Conservation (phyloP, 2,329 filamentous ascomycete genomes). For the Daldinia sp. region DNA sequence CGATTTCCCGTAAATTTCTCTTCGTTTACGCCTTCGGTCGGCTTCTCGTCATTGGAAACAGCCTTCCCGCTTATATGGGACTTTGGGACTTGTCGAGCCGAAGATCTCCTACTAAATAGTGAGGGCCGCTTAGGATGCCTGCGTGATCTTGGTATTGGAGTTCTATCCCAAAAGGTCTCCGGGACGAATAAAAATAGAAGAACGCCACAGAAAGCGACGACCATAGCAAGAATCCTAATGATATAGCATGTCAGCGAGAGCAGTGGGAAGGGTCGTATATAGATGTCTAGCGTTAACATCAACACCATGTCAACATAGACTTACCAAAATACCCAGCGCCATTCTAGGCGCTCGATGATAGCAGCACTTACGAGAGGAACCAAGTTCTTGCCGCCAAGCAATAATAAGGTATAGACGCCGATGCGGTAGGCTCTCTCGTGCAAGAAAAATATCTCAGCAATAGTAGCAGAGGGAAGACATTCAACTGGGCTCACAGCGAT, state of each 20-base stretch:
- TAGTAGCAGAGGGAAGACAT: constrained; percentile 90
- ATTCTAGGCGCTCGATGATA: constrained; percentile 80
- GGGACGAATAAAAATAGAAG: constrained; percentile 91
- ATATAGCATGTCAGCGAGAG: constrained; percentile 16
- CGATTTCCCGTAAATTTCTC: constrained; percentile 33
- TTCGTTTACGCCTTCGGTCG: constrained; percentile 14
- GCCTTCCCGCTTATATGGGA: constrained; percentile 15
- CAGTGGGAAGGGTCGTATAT: neutral
- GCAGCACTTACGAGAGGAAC: constrained; percentile 87
- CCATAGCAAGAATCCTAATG: constrained; percentile 80
- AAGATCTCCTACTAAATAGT: constrained; percentile 63
- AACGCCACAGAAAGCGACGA: constrained; percentile 76
- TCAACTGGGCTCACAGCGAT: constrained; percentile 91
- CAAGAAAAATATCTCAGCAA: constrained; percentile 95
- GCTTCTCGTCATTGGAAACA: constrained; percentile 14
- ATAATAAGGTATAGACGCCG: constrained; percentile 89
- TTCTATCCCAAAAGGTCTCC: constrained; percentile 95
- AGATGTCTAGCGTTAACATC: too few relatives aligned
- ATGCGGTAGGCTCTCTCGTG: constrained; percentile 94
- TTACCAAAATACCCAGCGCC: constrained; percentile 93
- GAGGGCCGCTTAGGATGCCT: constrained; percentile 57
- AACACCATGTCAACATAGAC: constrained; percentile 43
- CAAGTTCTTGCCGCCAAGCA: constrained; percentile 92
- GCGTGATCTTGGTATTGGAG: constrained; percentile 64
- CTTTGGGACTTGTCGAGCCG: constrained; percentile 50